Conservation (phyloP, 2,329 filamentous ascomycete species). For the Atkinsonella texensis region DNA sequence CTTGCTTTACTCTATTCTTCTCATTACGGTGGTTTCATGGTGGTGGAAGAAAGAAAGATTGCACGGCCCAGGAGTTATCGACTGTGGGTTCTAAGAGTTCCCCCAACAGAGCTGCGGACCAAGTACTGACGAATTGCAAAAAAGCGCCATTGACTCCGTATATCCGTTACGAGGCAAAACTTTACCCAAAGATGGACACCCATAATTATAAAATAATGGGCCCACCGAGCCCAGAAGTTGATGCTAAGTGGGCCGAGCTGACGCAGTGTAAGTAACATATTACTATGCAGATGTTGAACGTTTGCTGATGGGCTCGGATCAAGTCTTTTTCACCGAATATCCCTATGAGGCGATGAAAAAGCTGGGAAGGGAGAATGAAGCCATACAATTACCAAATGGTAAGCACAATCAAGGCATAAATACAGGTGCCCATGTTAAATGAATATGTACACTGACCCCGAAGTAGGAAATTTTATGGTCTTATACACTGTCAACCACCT, state of each 20-base stretch:
- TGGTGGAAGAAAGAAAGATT: conserved; percentile 1
- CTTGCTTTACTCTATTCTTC: background rate
- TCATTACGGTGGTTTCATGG: background rate
- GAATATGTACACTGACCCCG: background rate
- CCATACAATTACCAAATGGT: conserved; percentile 1
- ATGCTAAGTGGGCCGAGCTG: background rate
- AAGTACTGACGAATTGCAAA: background rate
- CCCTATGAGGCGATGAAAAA: background rate
- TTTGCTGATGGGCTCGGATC: background rate
- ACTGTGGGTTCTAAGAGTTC: background rate
- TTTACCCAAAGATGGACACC: background rate
- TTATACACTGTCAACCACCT: background rate
- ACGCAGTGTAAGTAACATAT: background rate
- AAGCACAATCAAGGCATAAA: background rate
- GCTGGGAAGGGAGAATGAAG: background rate
- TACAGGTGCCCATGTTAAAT: background rate
- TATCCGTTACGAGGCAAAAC: background rate
- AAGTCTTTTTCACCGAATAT: conserved; percentile 1
- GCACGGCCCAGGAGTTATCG: background rate
- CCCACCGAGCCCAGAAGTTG: background rate
- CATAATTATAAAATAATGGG: background rate
- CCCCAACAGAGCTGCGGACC: too few species aligned
- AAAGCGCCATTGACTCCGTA: background rate
- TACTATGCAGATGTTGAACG: background rate
- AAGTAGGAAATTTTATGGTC: background rate